phyloP scores from a whole-genome alignment of 768 basidiomycete species.

The Xanthoconium stramineum region DNA sequence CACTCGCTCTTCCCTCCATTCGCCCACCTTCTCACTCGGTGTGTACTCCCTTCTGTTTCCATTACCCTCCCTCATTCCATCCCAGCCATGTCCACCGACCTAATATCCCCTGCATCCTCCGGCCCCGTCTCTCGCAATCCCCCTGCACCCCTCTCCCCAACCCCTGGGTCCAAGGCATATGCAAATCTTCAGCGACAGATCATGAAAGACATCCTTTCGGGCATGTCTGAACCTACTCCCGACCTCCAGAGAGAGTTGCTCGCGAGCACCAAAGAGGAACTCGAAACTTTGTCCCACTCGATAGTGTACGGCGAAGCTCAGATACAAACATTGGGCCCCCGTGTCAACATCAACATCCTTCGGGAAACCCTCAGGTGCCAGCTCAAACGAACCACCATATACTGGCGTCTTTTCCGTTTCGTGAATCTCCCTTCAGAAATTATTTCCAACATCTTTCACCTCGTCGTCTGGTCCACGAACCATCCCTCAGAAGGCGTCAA shows the following conservation, averaged over 20 bases:
- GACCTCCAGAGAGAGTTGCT: not conserved
- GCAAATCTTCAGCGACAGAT: slow-evolving; percentile 15
- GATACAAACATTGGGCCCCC: slow-evolving; percentile 20
- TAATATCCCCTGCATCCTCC: slow-evolving; percentile 8
- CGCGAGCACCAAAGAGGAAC: slow-evolving; percentile 1
- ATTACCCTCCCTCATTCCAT: not conserved
- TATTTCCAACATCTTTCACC: slow-evolving; percentile 60
- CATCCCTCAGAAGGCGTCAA: slow-evolving; percentile 34
- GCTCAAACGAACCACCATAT: slow-evolving; percentile 23
- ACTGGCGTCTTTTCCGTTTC: slow-evolving; percentile 50
- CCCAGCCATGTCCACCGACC: slow-evolving; percentile 15
- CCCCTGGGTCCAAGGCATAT: slow-evolving; percentile 20
- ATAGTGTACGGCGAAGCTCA: slow-evolving; percentile 20
- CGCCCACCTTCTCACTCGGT: slow-evolving; percentile 2
- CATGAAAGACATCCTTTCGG: slow-evolving; percentile 18
- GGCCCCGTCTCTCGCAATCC: slow-evolving; percentile 1
- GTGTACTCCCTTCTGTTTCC: not conserved
- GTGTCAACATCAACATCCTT: slow-evolving; percentile 12
- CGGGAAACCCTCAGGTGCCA: slow-evolving; percentile 16
- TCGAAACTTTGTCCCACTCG: slow-evolving; percentile 13
- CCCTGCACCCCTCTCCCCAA: slow-evolving; percentile 5
- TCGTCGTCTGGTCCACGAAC: slow-evolving; percentile 51
- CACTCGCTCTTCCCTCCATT: not conserved
- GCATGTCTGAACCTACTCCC: slow-evolving; percentile 16
- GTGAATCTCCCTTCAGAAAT: slow-evolving; percentile 66